These are phyloP conservation scores for Candida odintsovae DNA, from an alignment of 805 yeast species.

Conservation along the genomic window DNA sequence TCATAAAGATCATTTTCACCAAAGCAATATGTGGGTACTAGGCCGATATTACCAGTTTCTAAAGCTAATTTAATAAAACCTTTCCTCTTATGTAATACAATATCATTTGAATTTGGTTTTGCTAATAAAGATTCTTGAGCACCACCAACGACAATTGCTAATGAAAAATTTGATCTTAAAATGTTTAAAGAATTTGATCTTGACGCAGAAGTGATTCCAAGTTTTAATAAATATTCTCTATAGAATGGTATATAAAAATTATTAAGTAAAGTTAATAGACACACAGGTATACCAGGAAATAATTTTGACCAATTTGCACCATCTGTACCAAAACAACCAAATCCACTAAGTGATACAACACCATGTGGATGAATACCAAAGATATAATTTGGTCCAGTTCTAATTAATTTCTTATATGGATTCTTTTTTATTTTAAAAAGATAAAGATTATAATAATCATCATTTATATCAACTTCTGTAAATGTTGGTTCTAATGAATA, in stretches of 20 bases:
- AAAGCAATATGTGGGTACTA: conserved; percentile 87
- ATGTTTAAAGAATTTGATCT: conserved; percentile 63
- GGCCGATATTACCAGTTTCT: conserved; percentile 63
- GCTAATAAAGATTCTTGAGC: conserved; percentile 84
- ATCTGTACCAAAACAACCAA: conserved; percentile 79
- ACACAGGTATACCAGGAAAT: conserved; percentile 81
- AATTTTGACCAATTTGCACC: conserved; percentile 61
- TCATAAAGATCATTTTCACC: conserved; percentile 77
- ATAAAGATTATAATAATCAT: conserved; percentile 14
- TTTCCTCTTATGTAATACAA: conserved; percentile 71
- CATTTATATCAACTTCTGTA: conserved; percentile 27
- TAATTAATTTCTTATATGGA: conserved; percentile 26
- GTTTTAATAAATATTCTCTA: conserved; percentile 73
- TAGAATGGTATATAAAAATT: conserved; percentile 83
- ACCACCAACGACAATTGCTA: conserved; percentile 92
- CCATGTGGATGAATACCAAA: conserved; percentile 98
- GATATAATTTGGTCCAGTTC: conserved; percentile 69
- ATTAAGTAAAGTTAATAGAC: conserved; percentile 73
- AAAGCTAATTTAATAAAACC: conserved; percentile 89
- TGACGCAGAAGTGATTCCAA: conserved; percentile 84
- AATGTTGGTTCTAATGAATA: conserved; percentile 71
- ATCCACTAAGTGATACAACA: conserved; percentile 84
- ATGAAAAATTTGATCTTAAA: conserved; percentile 60
- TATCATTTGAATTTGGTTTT: conserved; percentile 50
- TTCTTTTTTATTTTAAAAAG: conserved; percentile 16